Evolutionary conservation across 805 yeast genomes (phyloP).

Genomic region (Saturnispora quitensis): DNA sequence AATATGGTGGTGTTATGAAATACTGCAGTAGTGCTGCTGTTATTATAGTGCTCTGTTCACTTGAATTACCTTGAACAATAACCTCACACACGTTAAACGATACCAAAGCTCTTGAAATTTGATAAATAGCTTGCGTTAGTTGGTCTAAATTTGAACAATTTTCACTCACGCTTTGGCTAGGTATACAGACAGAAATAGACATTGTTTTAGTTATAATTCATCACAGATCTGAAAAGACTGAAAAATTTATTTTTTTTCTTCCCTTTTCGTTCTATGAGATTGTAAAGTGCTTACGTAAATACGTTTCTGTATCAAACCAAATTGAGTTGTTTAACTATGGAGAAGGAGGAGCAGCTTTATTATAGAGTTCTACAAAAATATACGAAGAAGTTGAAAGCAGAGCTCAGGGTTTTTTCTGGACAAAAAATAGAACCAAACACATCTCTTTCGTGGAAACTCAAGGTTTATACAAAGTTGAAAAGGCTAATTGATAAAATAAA

Average conservation of each 20-base stretch:
- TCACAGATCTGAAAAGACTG: neutral
- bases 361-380: neutral
- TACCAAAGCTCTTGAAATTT: constrained; percentile 68
- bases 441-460: constrained; percentile 4
- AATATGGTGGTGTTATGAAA: constrained; percentile 12
- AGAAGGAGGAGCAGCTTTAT: neutral
- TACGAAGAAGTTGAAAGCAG: constrained; percentile 1
- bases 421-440: constrained; percentile 4
- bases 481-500: constrained; percentile 4
- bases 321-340: neutral
- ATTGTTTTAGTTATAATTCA: neutral
- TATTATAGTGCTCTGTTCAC: constrained; percentile 10
- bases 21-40: constrained; percentile 9
- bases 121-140: constrained; percentile 64
- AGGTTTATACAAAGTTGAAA: constrained; percentile 8
- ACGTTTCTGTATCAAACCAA: neutral
- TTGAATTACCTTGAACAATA: constrained; percentile 39
- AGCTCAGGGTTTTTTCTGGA: constrained; percentile 9
- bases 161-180: neutral
- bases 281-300: neutral
- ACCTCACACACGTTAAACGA: constrained; percentile 66
- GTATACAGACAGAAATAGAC: constrained; percentile 4
- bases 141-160: constrained; percentile 47
- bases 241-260: neutral
- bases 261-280: neutral